phyloP scores from a whole-genome alignment of 441 rosid species.

The Raphanus hybrid region DNA sequence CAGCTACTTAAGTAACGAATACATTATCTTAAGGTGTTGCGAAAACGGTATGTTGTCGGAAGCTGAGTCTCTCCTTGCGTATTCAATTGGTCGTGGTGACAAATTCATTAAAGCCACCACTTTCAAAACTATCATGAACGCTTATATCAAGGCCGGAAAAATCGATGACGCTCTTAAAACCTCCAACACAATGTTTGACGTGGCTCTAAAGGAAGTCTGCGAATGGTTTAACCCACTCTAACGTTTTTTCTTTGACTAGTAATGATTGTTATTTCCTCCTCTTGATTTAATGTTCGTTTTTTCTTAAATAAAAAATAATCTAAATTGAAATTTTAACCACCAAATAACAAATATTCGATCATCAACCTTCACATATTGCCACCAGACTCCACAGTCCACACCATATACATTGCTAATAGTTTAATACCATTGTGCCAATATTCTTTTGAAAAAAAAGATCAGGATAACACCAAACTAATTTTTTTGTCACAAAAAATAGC shows the following conservation, averaged over 20 bases:
- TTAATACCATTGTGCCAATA: too few species aligned
- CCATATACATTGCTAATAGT: too few species aligned
- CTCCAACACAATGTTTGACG: constrained; percentile 17
- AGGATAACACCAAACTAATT: too few species aligned
- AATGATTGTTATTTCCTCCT: not conserved
- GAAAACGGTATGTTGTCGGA: too few species aligned
- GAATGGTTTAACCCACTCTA: not conserved
- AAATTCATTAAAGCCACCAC: not conserved
- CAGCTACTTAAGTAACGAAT: too few species aligned
- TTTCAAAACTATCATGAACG: not conserved
- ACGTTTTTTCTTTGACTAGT: not conserved
- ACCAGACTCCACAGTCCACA: too few species aligned
- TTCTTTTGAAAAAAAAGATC: too few species aligned
- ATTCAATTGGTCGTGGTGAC: not conserved
- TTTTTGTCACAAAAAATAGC: too few species aligned
- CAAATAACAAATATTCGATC: not conserved
- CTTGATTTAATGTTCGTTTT: not conserved
- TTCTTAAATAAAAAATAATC: not conserved
- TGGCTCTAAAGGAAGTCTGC: not conserved
- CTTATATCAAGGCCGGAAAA: not conserved
- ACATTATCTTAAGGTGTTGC: too few species aligned
- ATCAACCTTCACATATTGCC: too few species aligned
- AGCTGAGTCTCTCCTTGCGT: not conserved
- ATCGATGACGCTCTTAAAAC: constrained; percentile 11
- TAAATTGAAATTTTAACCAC: not conserved